Base-by-base conservation (phyloP, 768 basidiomycete species). In the Agrocybe pediades region DNA sequence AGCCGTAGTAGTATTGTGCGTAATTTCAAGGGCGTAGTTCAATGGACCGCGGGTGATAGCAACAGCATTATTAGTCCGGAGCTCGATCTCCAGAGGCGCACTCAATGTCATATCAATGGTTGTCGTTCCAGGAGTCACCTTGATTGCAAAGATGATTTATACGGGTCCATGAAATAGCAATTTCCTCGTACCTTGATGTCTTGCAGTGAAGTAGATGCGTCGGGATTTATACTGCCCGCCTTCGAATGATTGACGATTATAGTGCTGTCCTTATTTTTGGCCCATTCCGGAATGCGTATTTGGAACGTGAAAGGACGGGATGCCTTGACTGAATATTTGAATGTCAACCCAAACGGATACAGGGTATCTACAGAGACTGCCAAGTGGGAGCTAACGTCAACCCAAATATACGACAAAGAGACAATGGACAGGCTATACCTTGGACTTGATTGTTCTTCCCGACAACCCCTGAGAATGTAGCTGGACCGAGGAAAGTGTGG, bases 401-500 rank as follows among this genome's bases (percentile, higher is more conserved):
- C 13, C 11, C 13, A 36, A 13, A 36, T 13, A 36, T 16, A n/a
- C 9, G 7, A 20, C 13, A 16, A n/a, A 16, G n/a, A 2, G 1
- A 40, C 4, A 41, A 17, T 16, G 9, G 1, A 25, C 19, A 15
- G 13, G 21, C 1, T 20, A n/a, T 33, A 71, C 74, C 70, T 63
- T 68, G 59, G 6, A 76, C 70, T 2, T 64, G 27, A 52, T 72
- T 74, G 2, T 60, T 57, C 11, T 51, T 56, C 26, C 71, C 72
- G 41, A 76, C 58, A 0, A 55, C 67, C 17, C 74, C 69, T 19
- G 71, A 57, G 49, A 70, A 74, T 0, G 69, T 68, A 23, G 70
- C 58, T n/a, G 75, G 74, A 9, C 74, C 75, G 16, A 77, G 68
- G 56, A 75, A 68, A 6, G 60, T 65, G 49, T 77, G 74, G 9